A percentile compares a stretch with the other conserved stretches of the same genome.
phyloP scores from a whole-genome alignment of 169 alveolate species.

The Cryptosporidium viatorum region DNA sequence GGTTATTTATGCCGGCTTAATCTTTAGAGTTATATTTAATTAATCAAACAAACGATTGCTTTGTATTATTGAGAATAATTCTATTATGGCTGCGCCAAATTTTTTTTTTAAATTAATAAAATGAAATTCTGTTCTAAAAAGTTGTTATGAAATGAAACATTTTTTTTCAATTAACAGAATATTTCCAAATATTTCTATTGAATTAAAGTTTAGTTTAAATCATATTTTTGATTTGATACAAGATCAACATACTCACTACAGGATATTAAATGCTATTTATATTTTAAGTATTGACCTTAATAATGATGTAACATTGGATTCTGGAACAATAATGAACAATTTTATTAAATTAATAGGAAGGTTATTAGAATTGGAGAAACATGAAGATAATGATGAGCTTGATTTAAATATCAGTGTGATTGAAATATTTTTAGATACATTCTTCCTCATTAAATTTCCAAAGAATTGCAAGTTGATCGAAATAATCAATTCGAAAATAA shows the following conservation, averaged over 20 bases:
- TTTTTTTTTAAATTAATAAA: not conserved
- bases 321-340: not conserved
- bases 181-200: conserved; percentile 42
- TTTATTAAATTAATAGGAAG: not conserved
- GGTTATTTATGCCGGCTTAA: too few species aligned
- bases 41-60: too few species aligned
- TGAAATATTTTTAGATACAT: conserved; percentile 30
- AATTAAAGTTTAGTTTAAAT: conserved; percentile 33
- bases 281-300: not conserved
- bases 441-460: conserved; percentile 22
- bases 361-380: not conserved
- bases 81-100: not conserved
- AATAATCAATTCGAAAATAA: not conserved
- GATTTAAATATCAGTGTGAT: not conserved
- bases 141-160: conserved; percentile 21
- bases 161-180: conserved; percentile 51
- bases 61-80: too few species aligned
- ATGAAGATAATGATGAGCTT: not conserved
- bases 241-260: conserved; percentile 2
- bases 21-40: too few species aligned
- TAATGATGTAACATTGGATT: not conserved
- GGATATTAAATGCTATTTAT: conserved; percentile 34
- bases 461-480: conserved; percentile 18
- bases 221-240: conserved; percentile 9
- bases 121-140: not conserved